Evolutionary conservation across 495 filamentous ascomycete species (phyloP).

Genomic region (Cryomyces antarcticus): DNA sequence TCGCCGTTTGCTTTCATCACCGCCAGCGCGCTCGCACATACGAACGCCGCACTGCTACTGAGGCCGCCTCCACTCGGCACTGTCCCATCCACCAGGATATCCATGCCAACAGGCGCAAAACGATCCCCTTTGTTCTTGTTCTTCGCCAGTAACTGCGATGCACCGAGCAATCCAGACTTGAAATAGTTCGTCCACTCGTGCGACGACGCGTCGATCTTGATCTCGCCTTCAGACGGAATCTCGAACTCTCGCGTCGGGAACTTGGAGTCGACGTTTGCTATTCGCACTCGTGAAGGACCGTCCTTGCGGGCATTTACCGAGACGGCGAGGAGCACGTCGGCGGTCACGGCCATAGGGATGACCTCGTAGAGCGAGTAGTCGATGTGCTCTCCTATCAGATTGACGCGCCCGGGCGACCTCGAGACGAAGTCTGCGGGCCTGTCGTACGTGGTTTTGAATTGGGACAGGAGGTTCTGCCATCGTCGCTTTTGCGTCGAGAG

Average conservation of each 20-base stretch:
- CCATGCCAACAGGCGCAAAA: constrained; percentile 56
- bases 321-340: constrained; percentile 78
- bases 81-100: constrained; percentile 75
- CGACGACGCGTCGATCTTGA: constrained; percentile 19
- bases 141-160: constrained; percentile 56
- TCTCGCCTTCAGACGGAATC: constrained; percentile 29
- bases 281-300: constrained; percentile 29
- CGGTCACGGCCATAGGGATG: constrained; percentile 81
- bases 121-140: constrained; percentile 28
- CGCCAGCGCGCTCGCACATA: constrained; percentile 74
- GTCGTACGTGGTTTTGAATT: constrained; percentile 56
- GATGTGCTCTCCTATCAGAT: constrained; percentile 95
- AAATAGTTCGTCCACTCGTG: constrained; percentile 98
- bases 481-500: constrained; percentile 34
- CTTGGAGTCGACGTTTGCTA: constrained; percentile 64
- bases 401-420: constrained; percentile 81
- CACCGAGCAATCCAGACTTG: constrained; percentile 72
- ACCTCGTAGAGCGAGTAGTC: constrained; percentile 96
- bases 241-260: constrained; percentile 61
- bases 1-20: constrained; percentile 75
- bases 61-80: constrained; percentile 84
- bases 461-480: constrained; percentile 50
- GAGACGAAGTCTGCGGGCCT: constrained; percentile 60
- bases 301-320: constrained; percentile 29
- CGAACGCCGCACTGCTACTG: constrained; percentile 85